Evolutionary conservation across 2,329 filamentous ascomycete species (phyloP), one percentile per base, ranked within the genome.

Genomic region (Aspergillus ruber): DNA sequence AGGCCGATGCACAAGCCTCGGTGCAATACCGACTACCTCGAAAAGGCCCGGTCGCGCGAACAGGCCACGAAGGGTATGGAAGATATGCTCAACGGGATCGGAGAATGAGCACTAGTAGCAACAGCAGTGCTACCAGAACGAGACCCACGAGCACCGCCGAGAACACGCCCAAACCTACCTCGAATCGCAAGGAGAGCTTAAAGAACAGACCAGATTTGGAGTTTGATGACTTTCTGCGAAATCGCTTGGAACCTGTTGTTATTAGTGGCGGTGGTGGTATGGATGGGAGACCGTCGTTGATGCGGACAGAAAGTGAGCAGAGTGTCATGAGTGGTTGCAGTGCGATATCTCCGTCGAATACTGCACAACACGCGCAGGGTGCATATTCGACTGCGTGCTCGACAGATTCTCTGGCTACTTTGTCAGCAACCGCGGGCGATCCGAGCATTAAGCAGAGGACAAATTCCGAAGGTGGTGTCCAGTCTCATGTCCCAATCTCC

Each of bases 31-130:
- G 78, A 53, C 62, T 73, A 6, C 51, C 73, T 20, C 79, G 86
- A 23, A 91, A 89, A 66, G 90, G 91, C 0, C 91, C 91, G 18
- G 82, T 80, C 13, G 91, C 91, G 36, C 91, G 91, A n/a, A 97
- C 91, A 33, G 91, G 91, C 0, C 90, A 97, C 60, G 91, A 97
- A 70, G 73, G 72, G 23, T 78, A 78, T 54, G 73, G 73, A 10
- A 76, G 66, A 54, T 74, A 76, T 57, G 64, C 65, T 4, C 66
- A 68, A 47, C 65, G 73, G 38, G 73, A 72, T 40, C 66, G 74
- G 45, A 73, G 69, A 50, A 45, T 63, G 44, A 75, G 72, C 45
- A 57, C 66, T 42, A 63, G 69, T 47, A 72, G 64, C 53, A 68
- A 56, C 27, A 71, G 59, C 12, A 20, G 17, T 39, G 36, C 10